phyloP scores from a whole-genome alignment of 148 eudicot genomes.

The Arbutus unedo region DNA sequence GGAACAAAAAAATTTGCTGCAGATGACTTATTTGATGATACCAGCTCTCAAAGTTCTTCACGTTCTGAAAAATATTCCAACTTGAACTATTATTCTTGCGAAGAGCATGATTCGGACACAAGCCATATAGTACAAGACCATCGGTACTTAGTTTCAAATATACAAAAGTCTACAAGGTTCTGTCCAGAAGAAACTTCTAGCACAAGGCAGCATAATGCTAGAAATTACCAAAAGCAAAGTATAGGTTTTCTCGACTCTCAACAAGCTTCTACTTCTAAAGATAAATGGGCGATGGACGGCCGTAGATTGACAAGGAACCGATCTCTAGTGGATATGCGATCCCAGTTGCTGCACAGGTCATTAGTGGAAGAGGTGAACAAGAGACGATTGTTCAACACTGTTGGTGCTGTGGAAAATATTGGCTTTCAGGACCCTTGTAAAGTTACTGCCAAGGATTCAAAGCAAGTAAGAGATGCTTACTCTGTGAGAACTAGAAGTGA shows the following conservation, averaged over 20 bases:
- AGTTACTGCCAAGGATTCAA: slow-evolving; percentile 16
- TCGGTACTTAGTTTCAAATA: background rate
- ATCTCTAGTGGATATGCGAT: slow-evolving; percentile 44
- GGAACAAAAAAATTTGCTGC: slow-evolving; percentile 18
- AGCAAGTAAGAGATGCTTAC: background rate
- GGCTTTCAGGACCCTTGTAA: slow-evolving; percentile 41
- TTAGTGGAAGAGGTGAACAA: slow-evolving; percentile 44
- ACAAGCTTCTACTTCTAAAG: slow-evolving; percentile 25
- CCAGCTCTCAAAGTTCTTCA: slow-evolving; percentile 46
- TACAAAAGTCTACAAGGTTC: slow-evolving; percentile 27
- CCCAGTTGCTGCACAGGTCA: slow-evolving; percentile 45
- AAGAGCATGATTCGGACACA: slow-evolving; percentile 23
- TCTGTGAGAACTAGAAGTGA: slow-evolving; percentile 6
- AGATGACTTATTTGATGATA: slow-evolving; percentile 46
- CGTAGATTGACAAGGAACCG: slow-evolving; percentile 35
- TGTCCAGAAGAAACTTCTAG: slow-evolving; percentile 20
- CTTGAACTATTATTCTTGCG: slow-evolving; percentile 34
- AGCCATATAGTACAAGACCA: slow-evolving; percentile 21
- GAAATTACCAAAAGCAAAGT: slow-evolving; percentile 13
- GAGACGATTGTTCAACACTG: slow-evolving; percentile 45
- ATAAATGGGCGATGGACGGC: slow-evolving; percentile 8
- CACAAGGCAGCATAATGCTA: slow-evolving; percentile 1
- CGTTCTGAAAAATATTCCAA: slow-evolving; percentile 41
- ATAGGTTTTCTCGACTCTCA: slow-evolving; percentile 19
- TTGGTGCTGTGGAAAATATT: slow-evolving; percentile 37